Base-by-base conservation (phyloP, 169 alveolate species). In the Plasmodium sp. region DNA sequence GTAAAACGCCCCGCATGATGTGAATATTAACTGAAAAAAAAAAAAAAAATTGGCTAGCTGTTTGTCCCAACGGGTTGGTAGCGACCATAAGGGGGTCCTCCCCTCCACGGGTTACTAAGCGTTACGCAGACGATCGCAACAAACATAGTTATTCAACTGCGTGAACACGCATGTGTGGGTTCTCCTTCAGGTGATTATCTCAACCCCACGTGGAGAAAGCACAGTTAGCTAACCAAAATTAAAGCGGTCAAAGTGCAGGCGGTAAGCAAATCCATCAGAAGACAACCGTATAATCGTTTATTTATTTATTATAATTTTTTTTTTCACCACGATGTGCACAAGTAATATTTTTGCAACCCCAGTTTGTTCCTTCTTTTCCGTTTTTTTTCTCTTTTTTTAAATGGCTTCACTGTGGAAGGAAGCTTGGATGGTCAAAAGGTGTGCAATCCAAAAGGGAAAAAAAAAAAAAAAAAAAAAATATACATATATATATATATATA, bases 251-350 rank as follows among this genome's bases (percentile, higher is more conserved):
- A 80, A n/a, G 43, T 88, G 81, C 74, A 36, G 18, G 74, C 56
- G 67, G 88, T 79, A 14, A 45, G 48, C 77, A 88, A 79, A 88
- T 88, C 94, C 94, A 88, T 88, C 82, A 88, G 39, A 88, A 10
- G 77, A 36, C 56, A 36, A 36, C 36, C n/a, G 14, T 75, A 36
- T 75, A n/a, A 33, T 75, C 45, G 27, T 75, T 75, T 34, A 4
- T 75, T 75, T 75, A 22, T 75, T 75, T 22, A 1, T 72, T 4
- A n/a, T n/a, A n/a, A n/a, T n/a, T 72, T 14, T 75, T 10, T 75
- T 10, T 36, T 34, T 75, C 56, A 34, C n/a, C 12, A 16, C 34
- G 36, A 34, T 75, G 27, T 27, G 31, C 31, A 36, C 14, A 12
- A n/a, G 31, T 34, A 36, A n/a, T 34, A n/a, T 34, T 75, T 75